A percentile compares a stretch with the other conserved stretches of the same genome.
Conservation (phyloP, 2,329 filamentous ascomycete species). For the Ceratocystis cubensis region DNA sequence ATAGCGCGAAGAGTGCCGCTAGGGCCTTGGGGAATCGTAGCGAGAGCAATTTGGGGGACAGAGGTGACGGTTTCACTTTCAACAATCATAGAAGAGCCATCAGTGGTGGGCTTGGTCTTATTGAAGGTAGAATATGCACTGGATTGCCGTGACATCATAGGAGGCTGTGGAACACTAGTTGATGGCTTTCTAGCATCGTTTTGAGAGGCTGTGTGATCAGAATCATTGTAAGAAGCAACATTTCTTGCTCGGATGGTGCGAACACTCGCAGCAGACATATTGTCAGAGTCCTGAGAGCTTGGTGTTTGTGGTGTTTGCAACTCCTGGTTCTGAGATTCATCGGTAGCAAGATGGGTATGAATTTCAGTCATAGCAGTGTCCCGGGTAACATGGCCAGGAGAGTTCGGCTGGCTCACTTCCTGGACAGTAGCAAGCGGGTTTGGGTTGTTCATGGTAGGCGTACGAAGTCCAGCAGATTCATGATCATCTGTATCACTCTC, state of each 20-base stretch:
- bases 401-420: conserved; percentile 68
- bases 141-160: conserved; percentile 52
- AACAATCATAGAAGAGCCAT: conserved; percentile 85
- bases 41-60: conserved; percentile 70
- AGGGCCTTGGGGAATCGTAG: conserved; percentile 38
- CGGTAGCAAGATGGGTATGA: conserved; percentile 34
- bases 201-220: conserved; percentile 48
- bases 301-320: neutral
- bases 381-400: conserved; percentile 39
- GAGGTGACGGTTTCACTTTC: conserved; percentile 94
- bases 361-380: conserved; percentile 40
- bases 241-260: conserved; percentile 12
- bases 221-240: conserved; percentile 33
- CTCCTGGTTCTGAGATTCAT: neutral
- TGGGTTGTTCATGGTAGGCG: conserved; percentile 44
- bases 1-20: conserved; percentile 66
- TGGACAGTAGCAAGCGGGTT: conserved; percentile 73
- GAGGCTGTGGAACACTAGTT: conserved; percentile 31
- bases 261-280: conserved; percentile 8
- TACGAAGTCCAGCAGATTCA: conserved; percentile 41
- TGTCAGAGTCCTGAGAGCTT: conserved; percentile 13
- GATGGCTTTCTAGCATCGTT: conserved; percentile 33
- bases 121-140: conserved; percentile 52
- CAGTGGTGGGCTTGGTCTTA: conserved; percentile 56
- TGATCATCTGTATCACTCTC: conserved; percentile 44